These are phyloP conservation scores for Stenocarpella maydis DNA, from an alignment of 2,329 filamentous ascomycete genomes.

Conservation along the genomic window DNA sequence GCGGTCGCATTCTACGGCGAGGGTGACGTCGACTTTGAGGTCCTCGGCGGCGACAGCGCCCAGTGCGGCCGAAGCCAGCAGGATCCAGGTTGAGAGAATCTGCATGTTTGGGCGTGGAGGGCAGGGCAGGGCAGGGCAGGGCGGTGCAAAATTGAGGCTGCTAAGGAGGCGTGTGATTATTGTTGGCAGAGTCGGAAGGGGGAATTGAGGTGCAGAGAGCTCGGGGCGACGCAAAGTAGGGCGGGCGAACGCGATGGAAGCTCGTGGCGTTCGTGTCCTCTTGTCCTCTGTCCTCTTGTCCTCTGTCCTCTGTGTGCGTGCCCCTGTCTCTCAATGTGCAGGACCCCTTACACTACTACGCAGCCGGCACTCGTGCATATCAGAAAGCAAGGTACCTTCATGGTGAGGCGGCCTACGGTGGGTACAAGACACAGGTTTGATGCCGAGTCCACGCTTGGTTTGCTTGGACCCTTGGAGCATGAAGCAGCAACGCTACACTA, in stretches of 20 bases:
- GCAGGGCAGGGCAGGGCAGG: neutral
- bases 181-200: conserved; percentile 12
- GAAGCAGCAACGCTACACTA: too few relatives aligned
- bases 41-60: conserved; percentile 63
- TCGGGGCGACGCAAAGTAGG: neutral
- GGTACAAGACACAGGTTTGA: neutral
- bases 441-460: neutral
- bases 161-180: neutral
- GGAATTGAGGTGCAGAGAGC: conserved; percentile 12
- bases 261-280: conserved; percentile 17
- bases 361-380: too few relatives aligned
- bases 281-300: neutral
- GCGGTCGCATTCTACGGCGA: conserved; percentile 78
- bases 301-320: neutral
- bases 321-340: neutral
- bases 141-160: neutral
- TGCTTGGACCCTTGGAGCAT: conserved; percentile 2
- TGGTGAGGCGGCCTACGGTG: neutral
- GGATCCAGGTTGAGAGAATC: conserved; percentile 56
- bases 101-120: conserved; percentile 55
- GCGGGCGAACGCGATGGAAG: conserved; percentile 9
- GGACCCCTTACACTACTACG: neutral
- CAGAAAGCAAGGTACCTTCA: neutral
- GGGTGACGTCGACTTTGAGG: conserved; percentile 80
- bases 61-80: conserved; percentile 60